phyloP scores from a whole-genome alignment of 2,329 filamentous ascomycete species.

The Fusarium secorum region DNA sequence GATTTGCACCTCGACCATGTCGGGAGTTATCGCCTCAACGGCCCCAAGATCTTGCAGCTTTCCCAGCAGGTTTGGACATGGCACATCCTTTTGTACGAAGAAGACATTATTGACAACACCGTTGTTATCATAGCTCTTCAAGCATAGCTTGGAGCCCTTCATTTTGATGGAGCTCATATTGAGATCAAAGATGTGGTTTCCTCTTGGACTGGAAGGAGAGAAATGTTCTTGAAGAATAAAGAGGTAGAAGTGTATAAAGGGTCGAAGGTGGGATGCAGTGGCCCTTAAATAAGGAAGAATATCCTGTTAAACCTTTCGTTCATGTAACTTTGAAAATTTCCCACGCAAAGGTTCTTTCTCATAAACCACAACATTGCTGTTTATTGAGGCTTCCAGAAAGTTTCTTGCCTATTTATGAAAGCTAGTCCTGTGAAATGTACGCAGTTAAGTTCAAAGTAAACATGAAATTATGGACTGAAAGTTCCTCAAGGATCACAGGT shows the following conservation, averaged over 20 bases:
- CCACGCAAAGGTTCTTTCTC: neutral
- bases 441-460: neutral
- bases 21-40: neutral
- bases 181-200: neutral
- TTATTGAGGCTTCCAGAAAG: neutral
- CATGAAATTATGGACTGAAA: neutral
- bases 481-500: neutral
- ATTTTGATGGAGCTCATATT: neutral
- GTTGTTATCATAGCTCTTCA: neutral
- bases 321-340: neutral
- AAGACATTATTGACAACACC: neutral
- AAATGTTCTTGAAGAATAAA: neutral
- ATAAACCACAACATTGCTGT: neutral
- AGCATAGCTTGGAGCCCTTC: neutral
- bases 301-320: neutral
- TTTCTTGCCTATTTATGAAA: neutral
- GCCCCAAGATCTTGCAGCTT: neutral
- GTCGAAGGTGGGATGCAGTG: neutral
- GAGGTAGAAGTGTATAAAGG: neutral
- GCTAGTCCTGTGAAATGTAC: neutral
- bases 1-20: neutral
- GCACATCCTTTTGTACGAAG: neutral
- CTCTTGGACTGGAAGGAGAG: neutral
- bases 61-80: neutral
- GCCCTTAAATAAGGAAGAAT: neutral